Base-by-base conservation (phyloP, 106 monocot species). In the Alisma plantagoaquatica region DNA sequence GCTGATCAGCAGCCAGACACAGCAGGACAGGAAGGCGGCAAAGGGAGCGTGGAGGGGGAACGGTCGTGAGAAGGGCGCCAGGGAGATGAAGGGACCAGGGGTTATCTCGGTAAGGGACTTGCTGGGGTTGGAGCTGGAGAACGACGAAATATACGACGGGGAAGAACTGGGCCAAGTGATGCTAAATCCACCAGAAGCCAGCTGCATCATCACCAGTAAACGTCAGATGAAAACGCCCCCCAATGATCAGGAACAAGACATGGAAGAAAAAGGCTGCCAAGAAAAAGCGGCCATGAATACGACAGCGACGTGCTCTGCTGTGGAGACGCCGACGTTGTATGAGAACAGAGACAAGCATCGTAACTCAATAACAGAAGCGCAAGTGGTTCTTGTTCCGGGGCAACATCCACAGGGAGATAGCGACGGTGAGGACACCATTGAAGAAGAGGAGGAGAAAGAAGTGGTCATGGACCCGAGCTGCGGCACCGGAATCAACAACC, bases 361-460 rank as follows among this genome's bases (percentile, higher is more conserved):
- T 14, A 38, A 38, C 14, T 38, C 35, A 38, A 38, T 38, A 38
- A n/a, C n/a, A n/a, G n/a, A n/a, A n/a, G n/a, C n/a, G n/a, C n/a
- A n/a, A n/a, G n/a, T n/a, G n/a, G n/a, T n/a, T n/a, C n/a, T n/a
- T n/a, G n/a, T n/a, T n/a, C n/a, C n/a, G n/a, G n/a, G n/a, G n/a
- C n/a, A n/a, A n/a, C n/a, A n/a, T n/a, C n/a, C n/a, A n/a, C n/a
- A n/a, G n/a, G n/a, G 35, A 38, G 14, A 38, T 7, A 7, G 9
- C 14, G 35, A 38, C 5, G 35, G 5, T 7, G 14, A 4, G 45
- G 45, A 10, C 17, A 46, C 45, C 42, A 46, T 67, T 41, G 80
- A 72, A 46, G 63, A 49, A 1, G 68, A 72, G 66, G 82, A 79
- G 71, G 86, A 79, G 68, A 79, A 74, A 46, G 86, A 73, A 28